phyloP scores from a whole-genome alignment of 2,329 filamentous ascomycete genomes.

The Endoconidiophora laricicola region DNA sequence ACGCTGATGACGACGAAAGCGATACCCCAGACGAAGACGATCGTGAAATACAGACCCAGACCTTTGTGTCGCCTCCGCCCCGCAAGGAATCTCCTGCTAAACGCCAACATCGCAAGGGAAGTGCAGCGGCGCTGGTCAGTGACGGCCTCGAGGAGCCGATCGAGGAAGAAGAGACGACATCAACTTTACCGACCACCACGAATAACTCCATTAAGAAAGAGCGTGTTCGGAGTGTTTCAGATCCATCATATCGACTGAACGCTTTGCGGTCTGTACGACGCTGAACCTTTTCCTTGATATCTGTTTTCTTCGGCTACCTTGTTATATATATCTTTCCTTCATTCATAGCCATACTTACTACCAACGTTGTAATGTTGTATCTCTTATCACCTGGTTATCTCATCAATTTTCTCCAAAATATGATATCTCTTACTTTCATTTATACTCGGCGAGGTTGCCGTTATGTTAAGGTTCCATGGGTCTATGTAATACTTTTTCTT shows the following conservation, averaged over 20 bases:
- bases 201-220: constrained; percentile 26
- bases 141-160: constrained; percentile 8
- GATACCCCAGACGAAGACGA: constrained; percentile 24
- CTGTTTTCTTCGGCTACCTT: too few species aligned
- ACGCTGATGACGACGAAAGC: constrained; percentile 40
- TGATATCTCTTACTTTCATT: too few species aligned
- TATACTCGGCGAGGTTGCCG: too few species aligned
- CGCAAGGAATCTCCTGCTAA: constrained; percentile 8
- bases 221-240: constrained; percentile 37
- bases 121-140: constrained; percentile 3
- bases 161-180: constrained; percentile 20
- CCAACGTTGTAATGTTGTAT: too few species aligned
- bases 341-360: too few species aligned
- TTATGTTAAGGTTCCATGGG: too few species aligned
- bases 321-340: too few species aligned
- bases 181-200: too few species aligned
- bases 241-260: constrained; percentile 18
- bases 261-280: constrained; percentile 3
- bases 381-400: too few species aligned
- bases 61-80: not conserved
- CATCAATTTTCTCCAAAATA: too few species aligned
- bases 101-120: constrained; percentile 8
- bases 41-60: constrained; percentile 14
- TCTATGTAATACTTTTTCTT: not conserved
- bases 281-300: not conserved